These are phyloP conservation scores for Salix arbutifolia DNA, from an alignment of 345 rosid species.

Conservation along the genomic window DNA sequence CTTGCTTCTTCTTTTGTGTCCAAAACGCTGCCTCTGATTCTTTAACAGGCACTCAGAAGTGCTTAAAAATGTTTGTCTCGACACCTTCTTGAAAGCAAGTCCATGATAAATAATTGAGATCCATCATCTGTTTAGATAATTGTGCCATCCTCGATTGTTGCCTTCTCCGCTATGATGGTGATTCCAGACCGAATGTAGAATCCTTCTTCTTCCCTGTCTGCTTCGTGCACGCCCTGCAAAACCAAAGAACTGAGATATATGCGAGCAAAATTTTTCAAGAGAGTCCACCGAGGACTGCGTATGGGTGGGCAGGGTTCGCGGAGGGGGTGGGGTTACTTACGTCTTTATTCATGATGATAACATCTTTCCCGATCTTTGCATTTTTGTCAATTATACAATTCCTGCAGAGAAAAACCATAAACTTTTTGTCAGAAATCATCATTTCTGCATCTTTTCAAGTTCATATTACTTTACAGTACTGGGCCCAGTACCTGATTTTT, in stretches of 20 bases:
- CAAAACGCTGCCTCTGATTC: conserved; percentile 26
- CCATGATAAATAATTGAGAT: background rate
- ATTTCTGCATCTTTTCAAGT: background rate
- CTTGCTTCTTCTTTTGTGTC: conserved; percentile 3
- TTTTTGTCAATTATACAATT: conserved; percentile 96
- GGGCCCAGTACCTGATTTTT: conserved; percentile 54
- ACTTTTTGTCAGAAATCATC: conserved; percentile 5
- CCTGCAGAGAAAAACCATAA: conserved; percentile 35
- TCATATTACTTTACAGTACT: background rate
- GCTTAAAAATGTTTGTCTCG: background rate
- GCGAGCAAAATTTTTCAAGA: background rate
- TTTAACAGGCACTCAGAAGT: background rate
- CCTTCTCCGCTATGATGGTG: conserved; percentile 71
- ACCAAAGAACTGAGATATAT: background rate
- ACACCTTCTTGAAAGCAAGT: background rate
- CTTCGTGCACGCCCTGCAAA: conserved; percentile 74
- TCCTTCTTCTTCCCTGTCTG: conserved; percentile 73
- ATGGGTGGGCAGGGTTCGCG: background rate
- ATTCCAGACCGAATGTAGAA: conserved; percentile 78
- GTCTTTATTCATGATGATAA: conserved; percentile 67
- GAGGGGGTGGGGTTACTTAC: conserved; percentile 33
- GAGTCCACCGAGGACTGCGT: background rate
- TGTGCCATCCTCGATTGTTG: conserved; percentile 73
- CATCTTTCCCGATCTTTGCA: conserved; percentile 80
- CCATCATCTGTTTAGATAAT: conserved; percentile 40